Evolutionary conservation across 176 grass and related monocot species (phyloP), one percentile per base, ranked within the genome.

Genomic region (Triticum urartu): DNA sequence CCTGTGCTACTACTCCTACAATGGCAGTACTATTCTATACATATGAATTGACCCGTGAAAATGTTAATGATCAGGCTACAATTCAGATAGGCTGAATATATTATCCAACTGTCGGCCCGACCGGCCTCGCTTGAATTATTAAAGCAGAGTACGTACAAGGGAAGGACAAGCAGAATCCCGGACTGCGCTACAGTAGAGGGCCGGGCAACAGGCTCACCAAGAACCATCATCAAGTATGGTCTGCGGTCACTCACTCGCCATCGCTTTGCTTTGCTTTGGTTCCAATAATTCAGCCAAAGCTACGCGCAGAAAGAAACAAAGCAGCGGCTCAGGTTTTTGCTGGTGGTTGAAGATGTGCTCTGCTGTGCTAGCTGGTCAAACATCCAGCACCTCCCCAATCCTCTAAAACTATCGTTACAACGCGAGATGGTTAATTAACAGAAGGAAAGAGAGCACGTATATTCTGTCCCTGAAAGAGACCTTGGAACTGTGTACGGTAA

Each of bases 221-320:
- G 24, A 47, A 65, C 50, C 50, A 54, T 21, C 83, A 78, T 78
- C 42, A 85, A 72, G 40, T 58, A 38, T 63, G 83, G 61, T 32
- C 21, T 62, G 52, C 40, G 40, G 56, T 75, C 45, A 82, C 13
- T 42, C 84, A 28, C 14, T 85, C 83, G 50, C 79, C 20, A 81
- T 32, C 81, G 14, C 78, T 75, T 77, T 40, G 83, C 60, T 75
- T 86, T 39, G n/a, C 63, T 90, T 90, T 90, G 85, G 72, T 24
- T 68, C 81, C 81, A 91, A 87, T 84, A 87, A 91, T 91, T 84
- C 71, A 8, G 60, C 67, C 67, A 79, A 86, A 83, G 69, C 42
- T 50, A 87, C 12, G 11, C 15, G 25, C 11, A 64, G 28, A 80
- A 60, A 14, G 33, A 9, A 54, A 71, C 40, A 45, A 6, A 61